Conservation (phyloP, 306 rosid species). For the Prunus padus region DNA sequence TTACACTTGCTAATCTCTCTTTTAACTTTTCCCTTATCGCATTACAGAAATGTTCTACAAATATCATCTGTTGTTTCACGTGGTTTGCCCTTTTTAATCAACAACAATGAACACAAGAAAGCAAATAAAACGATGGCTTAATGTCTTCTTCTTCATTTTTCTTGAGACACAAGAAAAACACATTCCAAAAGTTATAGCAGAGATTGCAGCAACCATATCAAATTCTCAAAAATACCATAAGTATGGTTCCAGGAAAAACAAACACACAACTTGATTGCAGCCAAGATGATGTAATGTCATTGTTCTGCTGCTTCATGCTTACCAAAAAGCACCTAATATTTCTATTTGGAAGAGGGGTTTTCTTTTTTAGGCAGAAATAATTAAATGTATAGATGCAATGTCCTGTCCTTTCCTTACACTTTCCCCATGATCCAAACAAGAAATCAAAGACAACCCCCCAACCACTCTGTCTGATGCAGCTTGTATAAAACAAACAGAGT, state of each 20-base stretch:
- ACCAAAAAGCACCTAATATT: background rate
- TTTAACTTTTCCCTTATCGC: too few relatives aligned
- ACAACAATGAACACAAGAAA: background rate
- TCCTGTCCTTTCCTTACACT: background rate
- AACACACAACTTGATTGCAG: background rate
- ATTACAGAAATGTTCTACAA: too few relatives aligned
- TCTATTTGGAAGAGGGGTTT: too few relatives aligned
- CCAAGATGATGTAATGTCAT: too few relatives aligned
- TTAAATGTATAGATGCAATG: background rate
- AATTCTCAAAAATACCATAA: too few relatives aligned
- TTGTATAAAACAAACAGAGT: background rate
- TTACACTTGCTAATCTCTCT: too few relatives aligned
- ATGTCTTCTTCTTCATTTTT: background rate
- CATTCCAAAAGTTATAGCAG: background rate
- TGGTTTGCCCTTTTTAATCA: background rate
- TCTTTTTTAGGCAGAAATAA: too few relatives aligned
- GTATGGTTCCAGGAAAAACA: background rate
- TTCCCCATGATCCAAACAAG: background rate
- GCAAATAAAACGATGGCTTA: background rate
- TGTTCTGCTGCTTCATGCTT: background rate
- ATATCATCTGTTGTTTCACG: background rate
- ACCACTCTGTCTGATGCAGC: background rate
- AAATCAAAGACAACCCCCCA: background rate
- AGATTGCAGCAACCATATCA: background rate
- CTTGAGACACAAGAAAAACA: background rate